A percentile compares a stretch with the other conserved stretches of the same genome.
Conservation (phyloP, 129 eudicot species). For the Chrysanthemum lavandulifolium region DNA sequence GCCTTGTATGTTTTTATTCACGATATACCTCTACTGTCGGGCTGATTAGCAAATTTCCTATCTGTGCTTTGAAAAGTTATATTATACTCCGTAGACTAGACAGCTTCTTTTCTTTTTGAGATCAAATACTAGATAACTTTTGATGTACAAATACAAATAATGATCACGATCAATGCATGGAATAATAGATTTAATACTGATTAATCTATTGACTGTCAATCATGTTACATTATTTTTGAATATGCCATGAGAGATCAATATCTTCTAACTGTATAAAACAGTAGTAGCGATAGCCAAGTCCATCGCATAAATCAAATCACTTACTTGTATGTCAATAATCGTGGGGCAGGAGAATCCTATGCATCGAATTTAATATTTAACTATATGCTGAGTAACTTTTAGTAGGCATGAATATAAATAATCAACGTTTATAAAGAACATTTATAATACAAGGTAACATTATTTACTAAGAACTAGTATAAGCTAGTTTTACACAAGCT, state of each 20-base stretch:
- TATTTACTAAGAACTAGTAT: background rate
- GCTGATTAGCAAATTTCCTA: too few species aligned
- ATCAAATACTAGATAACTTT: background rate
- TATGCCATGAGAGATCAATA: background rate
- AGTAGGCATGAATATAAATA: background rate
- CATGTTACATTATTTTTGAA: background rate
- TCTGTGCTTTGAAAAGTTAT: too few species aligned
- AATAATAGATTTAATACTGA: background rate
- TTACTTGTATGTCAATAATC: background rate
- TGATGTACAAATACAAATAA: background rate
- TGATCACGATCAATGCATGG: too few species aligned
- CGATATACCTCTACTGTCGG: too few species aligned
- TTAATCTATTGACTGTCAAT: background rate
- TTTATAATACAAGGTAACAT: background rate
- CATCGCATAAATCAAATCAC: background rate
- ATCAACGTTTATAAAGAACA: slow-evolving; percentile 1
- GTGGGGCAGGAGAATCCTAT: slow-evolving; percentile 12
- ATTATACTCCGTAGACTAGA: too few species aligned
- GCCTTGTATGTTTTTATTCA: too few species aligned
- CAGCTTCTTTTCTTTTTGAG: too few species aligned
- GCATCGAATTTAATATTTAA: background rate
- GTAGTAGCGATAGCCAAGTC: background rate
- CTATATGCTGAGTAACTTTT: background rate
- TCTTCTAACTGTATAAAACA: background rate
- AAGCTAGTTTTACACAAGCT: background rate